Evolutionary conservation across 139 green algal genomes (phyloP), one percentile per base, ranked within the genome.

Genomic region (Gonium pectorale): DNA sequence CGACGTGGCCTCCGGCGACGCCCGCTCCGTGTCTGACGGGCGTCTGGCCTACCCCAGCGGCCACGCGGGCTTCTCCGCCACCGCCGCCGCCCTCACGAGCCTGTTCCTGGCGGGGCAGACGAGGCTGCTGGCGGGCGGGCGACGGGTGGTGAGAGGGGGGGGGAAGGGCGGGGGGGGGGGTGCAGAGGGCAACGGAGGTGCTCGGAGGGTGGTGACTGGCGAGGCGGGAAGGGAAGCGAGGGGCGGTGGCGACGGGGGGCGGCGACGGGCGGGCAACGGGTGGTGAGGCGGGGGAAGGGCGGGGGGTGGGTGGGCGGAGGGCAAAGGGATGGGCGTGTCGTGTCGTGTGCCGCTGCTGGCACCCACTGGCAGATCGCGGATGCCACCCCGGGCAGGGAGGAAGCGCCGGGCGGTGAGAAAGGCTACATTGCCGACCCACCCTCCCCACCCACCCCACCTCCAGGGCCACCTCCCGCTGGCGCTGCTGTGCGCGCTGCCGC

Each of bases 61-160:
- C 40, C 73, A 81, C 40, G 73, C 73, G 15, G 52, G 73, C 54
- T 69, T 81, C 54, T 59, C 37, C 73, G 54, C 54, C 40, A n/a
- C 73, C 24, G 54, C 54, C 54, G 73, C 73, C 35, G 9, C 73
- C 0, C 37, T 81, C 37, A 8, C 41, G 37, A 6, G 54, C 5
- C 19, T 49, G 54, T 81, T 81, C 51, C 37, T 56, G 54, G 54
- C 38, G 37, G 73, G 73, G 22, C 54, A 40, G 37, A 33, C 13
- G 49, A 5, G 73, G 24, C 73, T 81, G 37, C 15, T 68, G 38
- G 38, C 73, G 37, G 54, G 54, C 19, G 49, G 11, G 1, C 6
- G 33, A 9, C 33, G 51, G 31, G 46, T 15, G 70, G 70, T 79
- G 70, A 46, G 70, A 5, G 8, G 56, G 21, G 27, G 56, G 56